Evolutionary conservation across 2,329 filamentous ascomycete species (phyloP), one percentile per base, ranked within the genome.

Genomic region (Aspergillus fischeri): DNA sequence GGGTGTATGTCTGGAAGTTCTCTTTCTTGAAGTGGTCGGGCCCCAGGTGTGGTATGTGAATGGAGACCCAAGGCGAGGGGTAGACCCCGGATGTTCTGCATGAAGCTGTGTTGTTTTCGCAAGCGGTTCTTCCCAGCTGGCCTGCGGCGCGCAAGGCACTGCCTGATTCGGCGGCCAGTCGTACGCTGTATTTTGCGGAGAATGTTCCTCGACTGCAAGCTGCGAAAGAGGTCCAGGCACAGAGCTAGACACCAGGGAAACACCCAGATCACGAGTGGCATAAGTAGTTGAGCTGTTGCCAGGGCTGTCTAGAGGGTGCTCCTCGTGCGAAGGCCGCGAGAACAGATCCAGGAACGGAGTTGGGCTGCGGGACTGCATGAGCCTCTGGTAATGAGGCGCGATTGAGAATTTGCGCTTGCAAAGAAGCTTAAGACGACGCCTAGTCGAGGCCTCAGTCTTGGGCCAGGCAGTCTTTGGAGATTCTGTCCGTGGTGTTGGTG

Each of bases 321-420:
- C 48, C 51, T 66, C 65, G 11, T 60, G 55, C 11, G 74, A 67
- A 8, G 72, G 66, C 20, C 62, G 67, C 17, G 71, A 65, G 35
- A 73, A 67, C 47, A 74, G 67, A 48, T 78, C 74, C 44, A 70
- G 70, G 63, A 83, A 79, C 2, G 85, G 85, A 25, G 84, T 86
- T 10, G 85, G 85, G 54, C 82, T 87, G 53, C 84, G 78, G 41
- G 80, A 82, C 60, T 81, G 79, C 60, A 87, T 75, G 63, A 87
- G 77, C 58, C 85, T 80, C 67, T 86, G 83, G 67, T 87, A 87
- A 65, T 87, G 84, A 21, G 84, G 83, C 38, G 84, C 81, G 51
- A 87, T 81, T 6, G 80, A 83, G 56, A 85, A 83, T 65, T 85
- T 85, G 60, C 80, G 78, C 68, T 83, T 85, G 69, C 84, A 86